Evolutionary conservation across 1,284 basidiomycete species (phyloP), one percentile per base, ranked within the genome.

Genomic region (Cryptococcus sp.): DNA sequence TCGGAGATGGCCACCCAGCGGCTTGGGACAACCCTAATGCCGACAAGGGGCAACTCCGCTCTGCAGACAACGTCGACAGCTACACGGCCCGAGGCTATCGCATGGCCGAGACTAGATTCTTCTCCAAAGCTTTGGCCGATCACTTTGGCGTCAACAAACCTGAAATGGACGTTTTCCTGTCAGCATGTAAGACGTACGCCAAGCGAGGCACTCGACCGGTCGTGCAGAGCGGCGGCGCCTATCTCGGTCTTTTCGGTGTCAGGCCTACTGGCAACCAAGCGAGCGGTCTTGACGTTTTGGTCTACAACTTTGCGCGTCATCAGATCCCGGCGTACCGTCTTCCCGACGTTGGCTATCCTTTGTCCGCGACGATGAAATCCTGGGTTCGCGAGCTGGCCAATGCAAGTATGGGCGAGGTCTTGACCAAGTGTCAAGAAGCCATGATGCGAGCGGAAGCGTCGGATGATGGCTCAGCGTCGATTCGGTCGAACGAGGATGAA

Each of bases 321-420:
- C 81, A 82, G 69, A 81, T 83, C 60, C 82, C 82, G 3, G 81
- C 81, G 3, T 83, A 81, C 69, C 78, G 82, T 25, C 74, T 83
- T 11, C 81, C 82, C 0, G 81, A 82, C 56, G 80, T 83, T 22
- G 60, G 69, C 25, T 75, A 70, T 60, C 77, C 77, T 17, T 69
- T 82, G 19, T 75, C 77, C 2, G 65, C 74, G 2, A 69, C 75
- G 46, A 80, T 81, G 76, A 72, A 72, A 25, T 69, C 68, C 1
- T 83, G 79, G 71, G 67, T 83, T 8, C 70, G 75, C 35, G 69
- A 74, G 48, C 71, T 80, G 54, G 71, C 76, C 40, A 77, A 79
- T 54, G 64, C 76, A 41, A 76, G 75, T n/a, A 78, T 83, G 73
- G 73, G 75, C 27, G 80, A 81, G 13, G 75, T 81, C 1, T 71